phyloP scores from a whole-genome alignment of 2,329 filamentous ascomycete species.

The Pseudogymnoascus sp. region DNA sequence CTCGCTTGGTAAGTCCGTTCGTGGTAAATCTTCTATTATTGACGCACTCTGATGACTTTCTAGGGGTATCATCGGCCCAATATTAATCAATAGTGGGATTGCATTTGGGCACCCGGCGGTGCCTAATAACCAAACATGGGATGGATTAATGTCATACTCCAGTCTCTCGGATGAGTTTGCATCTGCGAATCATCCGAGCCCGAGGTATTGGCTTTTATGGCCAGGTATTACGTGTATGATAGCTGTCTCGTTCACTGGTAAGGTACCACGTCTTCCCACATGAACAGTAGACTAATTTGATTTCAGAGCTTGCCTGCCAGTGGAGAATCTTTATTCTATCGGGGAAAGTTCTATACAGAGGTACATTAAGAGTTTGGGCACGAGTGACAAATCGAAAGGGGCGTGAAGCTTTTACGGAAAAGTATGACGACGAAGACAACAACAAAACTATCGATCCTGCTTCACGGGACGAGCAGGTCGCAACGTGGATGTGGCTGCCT shows the following conservation, averaged over 20 bases:
- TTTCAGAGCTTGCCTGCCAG: constrained; percentile 1
- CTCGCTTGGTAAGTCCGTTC: constrained; percentile 2
- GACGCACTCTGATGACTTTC: not conserved
- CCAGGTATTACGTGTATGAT: not conserved
- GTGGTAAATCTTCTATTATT: too few species aligned
- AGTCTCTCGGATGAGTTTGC: constrained; percentile 1
- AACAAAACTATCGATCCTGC: not conserved
- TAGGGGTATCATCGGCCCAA: constrained; percentile 9
- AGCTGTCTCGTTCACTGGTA: not conserved
- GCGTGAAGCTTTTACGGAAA: not conserved
- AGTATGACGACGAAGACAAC: not conserved
- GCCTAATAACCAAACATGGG: not conserved
- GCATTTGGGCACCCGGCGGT: not conserved
- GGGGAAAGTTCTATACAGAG: not conserved
- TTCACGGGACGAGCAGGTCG: not conserved
- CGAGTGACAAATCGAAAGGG: not conserved
- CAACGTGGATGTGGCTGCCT: constrained; percentile 1
- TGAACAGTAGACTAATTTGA: not conserved
- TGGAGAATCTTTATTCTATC: constrained; percentile 5
- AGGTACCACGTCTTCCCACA: not conserved
- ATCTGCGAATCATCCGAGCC: not conserved
- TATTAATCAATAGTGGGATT: not conserved
- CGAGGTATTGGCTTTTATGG: not conserved
- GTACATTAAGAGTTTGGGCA: not conserved
- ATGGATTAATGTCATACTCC: constrained; percentile 1